Base-by-base conservation (phyloP, 2,329 filamentous ascomycete species). In the Pleurostoma richardsiae region DNA sequence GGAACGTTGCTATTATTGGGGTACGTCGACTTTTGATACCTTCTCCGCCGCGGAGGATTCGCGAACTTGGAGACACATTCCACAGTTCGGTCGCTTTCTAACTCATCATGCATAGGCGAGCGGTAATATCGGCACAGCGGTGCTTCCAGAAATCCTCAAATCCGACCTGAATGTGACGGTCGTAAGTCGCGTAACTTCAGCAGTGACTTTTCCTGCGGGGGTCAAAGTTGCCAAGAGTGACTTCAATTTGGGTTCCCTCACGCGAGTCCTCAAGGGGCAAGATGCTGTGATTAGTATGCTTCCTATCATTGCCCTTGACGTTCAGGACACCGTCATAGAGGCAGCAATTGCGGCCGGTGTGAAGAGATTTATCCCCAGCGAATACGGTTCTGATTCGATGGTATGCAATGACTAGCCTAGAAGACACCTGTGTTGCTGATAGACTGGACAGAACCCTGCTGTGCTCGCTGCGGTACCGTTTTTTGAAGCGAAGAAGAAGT, bases 281-380 rank as follows among this genome's bases (percentile, higher is more conserved):
- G 79, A 83, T 57, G 79, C 75, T 1, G 67, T 81, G 5, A 57
- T 84, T 40, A 73, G 71, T 27, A 65, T 72, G 3, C 66, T 82
- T 39, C 69, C 68, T 4, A 60, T 74, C 6, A 47, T 48, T 1
- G 59, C 56, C 2, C 30, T 61, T 8, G 77, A 77, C 50, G 61
- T 64, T 26, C 80, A 83, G 54, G 61, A 61, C 36, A 65, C 65
- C 29, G 60, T 83, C 43, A 71, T 80, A 31, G 75, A 82, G 42
- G 80, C 79, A 0, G 72, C 77, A 29, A 67, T 79, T 29, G 68
- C 70, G 3, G 79, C 76, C 1, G 76, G 77, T 27, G 77, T 83
- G 4, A 71, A 75, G 54, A 69, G 77, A 19, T 77, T 82, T 62
- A 67, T 83, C 29, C 77, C 79, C 3, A 73, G 73, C 6, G 79